Evolutionary conservation across 1,284 basidiomycete genomes (phyloP), one percentile per base, ranked within the genome.

Genomic region (Ganoderma lingzhi): DNA sequence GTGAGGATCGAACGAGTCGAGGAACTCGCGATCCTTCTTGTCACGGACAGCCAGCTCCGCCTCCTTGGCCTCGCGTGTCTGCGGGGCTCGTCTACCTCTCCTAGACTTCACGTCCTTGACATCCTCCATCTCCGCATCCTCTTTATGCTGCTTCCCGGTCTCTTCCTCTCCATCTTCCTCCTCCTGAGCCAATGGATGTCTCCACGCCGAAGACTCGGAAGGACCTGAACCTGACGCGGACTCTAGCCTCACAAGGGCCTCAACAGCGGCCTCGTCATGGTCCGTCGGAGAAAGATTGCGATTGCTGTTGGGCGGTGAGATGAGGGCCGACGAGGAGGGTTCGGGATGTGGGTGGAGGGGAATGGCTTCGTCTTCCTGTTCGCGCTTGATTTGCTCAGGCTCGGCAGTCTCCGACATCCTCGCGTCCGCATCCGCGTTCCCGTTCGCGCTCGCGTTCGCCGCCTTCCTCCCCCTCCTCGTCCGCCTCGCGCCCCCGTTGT

Each of bases 1-100:
- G 53, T 85, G 83, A 0, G 93, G 90, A 66, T 94, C 87, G 75
- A 96, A 95, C 0, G 82, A 81, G 61, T 90, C 83, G 55, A 95
- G 84, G 78, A 95, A 97, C 0, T 83, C 82, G 14, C 80, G 77
- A 76, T 94, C 91, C 64, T 86, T 86, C 60, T 83, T 82, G 35
- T 84, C 84, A 51, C 86, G 85, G 67, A 85, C 85, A 6, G 86
- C 88, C 4, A 86, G 80, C 66, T 81, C 82, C 15, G 88, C 89
- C 74, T 89, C 86, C 63, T 86, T 85, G 14, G 78, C 82, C 72
- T 87, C 84, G 53, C 84, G 85, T 6, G 85, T 84, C 71, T 84
- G 84, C 0, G 76, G 75, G 32, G 79, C 74, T 62, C 86, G 85
- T 61, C 28, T 75, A 35, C 62, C 80, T 71, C 84, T 88, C 64